Evolutionary conservation across 2,329 filamentous ascomycete genomes (phyloP), one percentile per base, ranked within the genome.

Genomic region (Talaromyces amestolkiae): DNA sequence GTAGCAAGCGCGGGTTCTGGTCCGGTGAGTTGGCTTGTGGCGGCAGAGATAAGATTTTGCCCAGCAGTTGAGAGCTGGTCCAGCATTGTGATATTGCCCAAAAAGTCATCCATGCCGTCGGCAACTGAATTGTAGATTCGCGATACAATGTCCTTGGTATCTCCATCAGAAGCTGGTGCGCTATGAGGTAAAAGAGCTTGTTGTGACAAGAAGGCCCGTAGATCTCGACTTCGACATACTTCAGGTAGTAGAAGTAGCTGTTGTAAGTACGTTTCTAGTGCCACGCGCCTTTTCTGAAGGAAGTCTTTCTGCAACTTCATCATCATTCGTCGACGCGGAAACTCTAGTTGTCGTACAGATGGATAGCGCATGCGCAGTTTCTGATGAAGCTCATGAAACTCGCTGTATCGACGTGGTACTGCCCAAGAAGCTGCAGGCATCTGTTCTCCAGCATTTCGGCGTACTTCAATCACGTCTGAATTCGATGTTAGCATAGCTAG

Each of bases 291-390:
- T 78, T 97, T 98, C 71, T 96, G 91, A 19, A 99, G 81, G 73
- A 99, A 99, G 72, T 99, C 95, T 75, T 89, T 94, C 74, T 99
- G 95, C 2, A 99, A 86, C 73, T 97, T 98, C 88, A 98, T 93
- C 61, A 99, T 91, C 80, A 98, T 89, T 67, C 95, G 90, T 43
- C 96, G 87, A 19, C 94, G 86, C 1, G 95, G 95, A 73, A 99
- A 98, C 71, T 98, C 94, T 2, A 99, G 85, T 69, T 92, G 88
- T 58, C 93, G 88, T 17, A 98, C 93, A 17, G 92, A 93, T 0
- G 93, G 89, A 72, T 97, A 99, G 68, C 90, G 87, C 45, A 89
- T 85, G 62, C 95, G 89, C 31, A 99, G 84, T 64, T 90, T 90
- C 75, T 97, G 95, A 75, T 99, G 92, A 19, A 99, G 86, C 69